Base-by-base conservation (phyloP, 2,329 filamentous ascomycete species). In the Aspergillus oerlinghausenensis region DNA sequence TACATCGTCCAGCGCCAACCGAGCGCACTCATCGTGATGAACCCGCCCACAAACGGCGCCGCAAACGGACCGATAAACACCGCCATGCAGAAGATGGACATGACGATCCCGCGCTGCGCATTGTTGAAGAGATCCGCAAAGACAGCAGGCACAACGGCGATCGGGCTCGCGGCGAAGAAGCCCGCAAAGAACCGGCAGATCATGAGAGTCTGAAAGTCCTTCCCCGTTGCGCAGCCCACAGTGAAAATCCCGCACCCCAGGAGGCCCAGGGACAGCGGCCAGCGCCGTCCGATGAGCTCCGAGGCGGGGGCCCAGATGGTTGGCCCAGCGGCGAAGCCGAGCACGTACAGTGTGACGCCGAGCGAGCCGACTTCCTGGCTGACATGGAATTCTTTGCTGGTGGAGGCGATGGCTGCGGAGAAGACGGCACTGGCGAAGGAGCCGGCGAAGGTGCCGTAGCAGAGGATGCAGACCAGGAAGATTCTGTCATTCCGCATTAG, bases 401-500 rank as follows among this genome's bases (percentile, higher is more conserved):
- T 79, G 6, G 75, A 64, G 3, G 59, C 58, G 0, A 86, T 88
- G 4, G 86, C 86, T 17, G 85, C 77, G 1, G 87, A 89, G 75
- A 89, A 91, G 65, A 90, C 86, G 70, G 84, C 87, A 8, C 72
- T 75, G 0, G 77, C 76, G 58, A 84, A 83, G 0, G 81, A 79
- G 0, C 78, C 73, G 1, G 75, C 70, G 42, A 84, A 73, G 3
- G 82, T 83, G 5, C 78, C 77, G 53, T 79, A 84, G 14, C 67
- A 65, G 4, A 72, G 56, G 1, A 66, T 58, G 26, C 55, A 52
- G 1, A 70, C 69, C 4, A 70, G 61, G 5, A 51, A 40, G 3
- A 64, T 49, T 40, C 65, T 65, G 40, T 11, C 17, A 7, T 21
- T 5, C 26, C 10, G 4, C 50, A 23, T 57, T 49, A 48, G 49